Base-by-base conservation (phyloP, 2,329 filamentous ascomycete species). In the Herpotrichia juniperi region DNA sequence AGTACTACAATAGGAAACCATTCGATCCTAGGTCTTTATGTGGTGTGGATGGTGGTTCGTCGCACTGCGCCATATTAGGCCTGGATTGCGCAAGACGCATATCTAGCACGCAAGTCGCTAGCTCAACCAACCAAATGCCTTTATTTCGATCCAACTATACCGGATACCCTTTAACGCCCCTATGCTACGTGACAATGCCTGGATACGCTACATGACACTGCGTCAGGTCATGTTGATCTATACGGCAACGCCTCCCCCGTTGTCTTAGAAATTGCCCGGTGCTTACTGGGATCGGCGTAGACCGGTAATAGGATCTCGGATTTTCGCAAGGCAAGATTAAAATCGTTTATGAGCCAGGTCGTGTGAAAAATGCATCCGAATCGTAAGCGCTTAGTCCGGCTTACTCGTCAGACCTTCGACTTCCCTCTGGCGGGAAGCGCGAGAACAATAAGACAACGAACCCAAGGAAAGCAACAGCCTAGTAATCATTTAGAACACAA, bases 391-490 rank as follows among this genome's bases (percentile, higher is more conserved):
- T 8, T 8, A 7, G 16, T 37, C 35, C n/a, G 11, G 4, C 19
- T 21, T 17, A 35, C n/a, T 51, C 53, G 11, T 60, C 59, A 14
- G 60, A 44, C 40, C 67, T 55, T 35, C 42, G 55, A 45, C 77
- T 77, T 2, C 76, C 75, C 3, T 69, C 59, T 0, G 78, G 78
- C 21, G 79, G 79, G 48, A 81, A 79, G 16, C 72, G 68, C 14
- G 78, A 75, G 42, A 78, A 71, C 2, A 78, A 68, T 30, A 83
- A 61, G 2, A 82, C 72, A 3, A 67, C 44, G 35, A 81, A 81
- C 2, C 78, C 80, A 3, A 85, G 48, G 0, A 87, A 72, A 1
- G 83, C 83, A 48, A 46, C 44, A 16, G 8, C 31, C 44, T 46
- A n/a, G 12, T 14, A 16, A 17, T 12, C 26, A 25, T 31, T 31